Conservation (phyloP, 108 stramenopile species). For the Cyclotella sp. region DNA sequence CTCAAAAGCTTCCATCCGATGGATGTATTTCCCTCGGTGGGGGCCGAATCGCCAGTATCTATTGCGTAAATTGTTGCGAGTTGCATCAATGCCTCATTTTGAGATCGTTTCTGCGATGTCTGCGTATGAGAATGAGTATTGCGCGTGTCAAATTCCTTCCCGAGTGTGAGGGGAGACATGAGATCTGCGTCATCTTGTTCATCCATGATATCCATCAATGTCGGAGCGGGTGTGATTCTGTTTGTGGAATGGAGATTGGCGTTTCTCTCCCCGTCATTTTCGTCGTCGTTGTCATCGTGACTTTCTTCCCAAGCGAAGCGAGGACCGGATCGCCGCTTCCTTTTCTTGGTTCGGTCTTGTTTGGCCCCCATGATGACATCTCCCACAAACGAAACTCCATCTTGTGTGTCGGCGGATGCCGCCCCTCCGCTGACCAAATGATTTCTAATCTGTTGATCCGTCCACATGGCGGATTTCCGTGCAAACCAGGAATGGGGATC, state of each 20-base stretch:
- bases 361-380: constrained; percentile 39
- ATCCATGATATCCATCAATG: constrained; percentile 50
- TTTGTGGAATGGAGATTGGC: background rate
- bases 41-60: background rate
- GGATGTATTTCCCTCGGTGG: constrained; percentile 15
- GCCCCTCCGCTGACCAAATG: constrained; percentile 38
- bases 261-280: background rate
- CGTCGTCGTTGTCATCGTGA: no score
- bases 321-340: constrained; percentile 15
- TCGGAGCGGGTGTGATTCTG: constrained; percentile 25
- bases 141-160: constrained; percentile 6
- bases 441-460: constrained; percentile 35
- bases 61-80: constrained; percentile 31
- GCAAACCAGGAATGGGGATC: constrained; percentile 41
- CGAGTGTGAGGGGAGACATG: constrained; percentile 23
- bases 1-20: constrained; percentile 70
- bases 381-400: constrained; percentile 27
- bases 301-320: constrained; percentile 50
- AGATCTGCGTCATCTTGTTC: constrained; percentile 45
- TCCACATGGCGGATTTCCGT: constrained; percentile 40
- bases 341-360: constrained; percentile 15
- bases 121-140: background rate
- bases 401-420: background rate
- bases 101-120: background rate
- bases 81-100: constrained; percentile 41